These are phyloP conservation scores for Obba rivulosa DNA, from an alignment of 768 basidiomycete species.

Conservation along the genomic window DNA sequence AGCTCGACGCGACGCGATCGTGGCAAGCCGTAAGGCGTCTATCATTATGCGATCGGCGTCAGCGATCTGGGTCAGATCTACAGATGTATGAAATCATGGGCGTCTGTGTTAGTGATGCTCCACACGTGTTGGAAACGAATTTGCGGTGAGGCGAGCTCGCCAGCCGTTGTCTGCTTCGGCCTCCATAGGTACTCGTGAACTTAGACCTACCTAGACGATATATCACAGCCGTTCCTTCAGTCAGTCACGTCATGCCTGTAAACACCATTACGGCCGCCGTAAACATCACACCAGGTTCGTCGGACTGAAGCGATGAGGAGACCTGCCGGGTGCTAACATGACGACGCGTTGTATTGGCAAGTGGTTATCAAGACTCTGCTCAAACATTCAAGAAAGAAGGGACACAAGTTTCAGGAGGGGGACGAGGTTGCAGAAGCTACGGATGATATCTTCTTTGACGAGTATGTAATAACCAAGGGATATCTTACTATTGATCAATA, in stretches of 20 bases:
- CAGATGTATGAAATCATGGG: too few relatives aligned
- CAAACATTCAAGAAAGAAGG: constrained; percentile 40
- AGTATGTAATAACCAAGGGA: constrained; percentile 32
- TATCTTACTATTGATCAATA: neutral
- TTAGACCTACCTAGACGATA: too few relatives aligned
- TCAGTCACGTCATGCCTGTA: constrained; percentile 37
- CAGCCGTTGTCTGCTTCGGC: too few relatives aligned
- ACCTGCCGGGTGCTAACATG: neutral
- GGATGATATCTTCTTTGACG: constrained; percentile 65
- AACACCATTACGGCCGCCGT: constrained; percentile 48
- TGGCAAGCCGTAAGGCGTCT: too few relatives aligned
- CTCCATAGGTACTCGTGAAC: too few relatives aligned
- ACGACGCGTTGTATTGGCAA: constrained; percentile 13
- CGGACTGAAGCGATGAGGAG: neutral
- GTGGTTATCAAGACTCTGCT: constrained; percentile 52
- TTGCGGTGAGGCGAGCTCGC: too few relatives aligned
- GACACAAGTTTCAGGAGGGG: constrained; percentile 30
- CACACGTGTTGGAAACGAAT: too few relatives aligned
- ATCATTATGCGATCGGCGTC: too few relatives aligned
- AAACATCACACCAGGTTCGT: constrained; percentile 48
- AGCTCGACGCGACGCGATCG: too few relatives aligned
- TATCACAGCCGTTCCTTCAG: too few relatives aligned
- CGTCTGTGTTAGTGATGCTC: too few relatives aligned
- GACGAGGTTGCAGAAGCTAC: constrained; percentile 38
- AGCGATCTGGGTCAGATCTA: too few relatives aligned